Conservation (phyloP, 192 early-diverging fungal genomes). For the Dissophora ornata region DNA sequence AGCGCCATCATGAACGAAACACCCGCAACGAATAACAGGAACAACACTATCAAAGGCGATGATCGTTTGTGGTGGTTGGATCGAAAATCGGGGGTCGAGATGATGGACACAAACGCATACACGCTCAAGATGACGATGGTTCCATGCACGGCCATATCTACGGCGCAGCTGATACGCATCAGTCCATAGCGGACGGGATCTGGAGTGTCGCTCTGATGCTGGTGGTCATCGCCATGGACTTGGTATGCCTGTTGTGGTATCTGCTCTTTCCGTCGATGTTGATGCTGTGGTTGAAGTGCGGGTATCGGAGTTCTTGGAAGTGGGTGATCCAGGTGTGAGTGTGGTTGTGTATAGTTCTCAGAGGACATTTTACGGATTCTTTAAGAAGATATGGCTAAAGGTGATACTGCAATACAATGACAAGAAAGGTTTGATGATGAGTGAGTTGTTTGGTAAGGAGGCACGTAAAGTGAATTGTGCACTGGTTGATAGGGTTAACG, state of each 20-base stretch:
- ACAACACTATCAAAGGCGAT: constrained; percentile 3
- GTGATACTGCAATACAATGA: too few species aligned
- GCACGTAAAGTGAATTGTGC: too few species aligned
- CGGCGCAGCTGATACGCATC: not conserved
- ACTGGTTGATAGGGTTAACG: too few species aligned
- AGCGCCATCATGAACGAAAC: constrained; percentile 9
- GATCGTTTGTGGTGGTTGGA: not conserved
- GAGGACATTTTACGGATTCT: not conserved
- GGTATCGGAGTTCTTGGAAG: not conserved
- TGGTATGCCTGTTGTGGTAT: not conserved
- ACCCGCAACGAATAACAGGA: constrained; percentile 22
- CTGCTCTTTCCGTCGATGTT: not conserved
- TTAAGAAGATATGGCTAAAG: not conserved
- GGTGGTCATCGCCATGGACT: too few species aligned
- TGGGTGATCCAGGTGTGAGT: not conserved
- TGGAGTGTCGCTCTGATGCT: too few species aligned
- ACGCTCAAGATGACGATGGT: constrained; percentile 14
- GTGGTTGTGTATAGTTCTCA: not conserved
- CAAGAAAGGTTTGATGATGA: too few species aligned
- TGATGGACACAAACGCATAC: constrained; percentile 26
- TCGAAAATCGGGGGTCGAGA: constrained; percentile 10
- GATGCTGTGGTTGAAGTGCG: not conserved
- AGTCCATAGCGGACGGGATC: not conserved
- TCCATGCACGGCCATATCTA: constrained; percentile 19
- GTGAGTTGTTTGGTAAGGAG: too few species aligned